Base-by-base conservation (phyloP, 306 rosid genomes). In the Trichosanthes cucumerina region DNA sequence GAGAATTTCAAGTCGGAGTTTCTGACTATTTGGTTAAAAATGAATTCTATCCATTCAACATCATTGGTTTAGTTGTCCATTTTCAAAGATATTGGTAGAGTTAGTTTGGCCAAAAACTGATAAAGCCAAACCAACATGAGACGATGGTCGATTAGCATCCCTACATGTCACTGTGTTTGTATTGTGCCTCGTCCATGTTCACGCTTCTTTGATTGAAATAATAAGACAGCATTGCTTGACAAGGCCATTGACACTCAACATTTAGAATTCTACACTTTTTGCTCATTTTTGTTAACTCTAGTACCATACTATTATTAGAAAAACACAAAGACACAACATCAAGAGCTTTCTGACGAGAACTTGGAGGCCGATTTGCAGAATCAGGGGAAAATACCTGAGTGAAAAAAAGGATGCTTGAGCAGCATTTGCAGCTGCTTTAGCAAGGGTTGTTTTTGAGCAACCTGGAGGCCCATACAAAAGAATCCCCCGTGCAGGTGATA, bases 401-500 rank as follows among this genome's bases (percentile, higher is more conserved):
- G 97, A 91, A 84, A 92, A 91, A 86, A 95, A 91, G 10, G 97
- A 91, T 73, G 96, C 96, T 81, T 91, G 92, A 78, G 98, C 90
- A 76, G 97, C 97, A 86, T 91, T 88, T 54, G 96, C 97, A 56
- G 93, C 97, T 74, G 97, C 98, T 89, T 95, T 95, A 78, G 97
- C 97, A 71, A 95, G 93, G 49, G 98, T 95, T 56, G 97, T 92
- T 88, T 95, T 95, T 63, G 97, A 92, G 84, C 97, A 95, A 81
- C 97, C 97, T 15, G 98, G 97, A 77, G 98, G 98, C 74, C 98
- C 97, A 54, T 95, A 93, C 77, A 95, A 89, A 86, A 95, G 98
- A 89, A 95, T 82, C 80, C 98, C 98, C 18, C 93, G 91, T 5
- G 87, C 80, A 71, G 98, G 96, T 52, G 97, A 86, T 87, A 92